Evolutionary conservation across 768 basidiomycete species (phyloP).

Genomic region (Kwoniella dejecticola): DNA sequence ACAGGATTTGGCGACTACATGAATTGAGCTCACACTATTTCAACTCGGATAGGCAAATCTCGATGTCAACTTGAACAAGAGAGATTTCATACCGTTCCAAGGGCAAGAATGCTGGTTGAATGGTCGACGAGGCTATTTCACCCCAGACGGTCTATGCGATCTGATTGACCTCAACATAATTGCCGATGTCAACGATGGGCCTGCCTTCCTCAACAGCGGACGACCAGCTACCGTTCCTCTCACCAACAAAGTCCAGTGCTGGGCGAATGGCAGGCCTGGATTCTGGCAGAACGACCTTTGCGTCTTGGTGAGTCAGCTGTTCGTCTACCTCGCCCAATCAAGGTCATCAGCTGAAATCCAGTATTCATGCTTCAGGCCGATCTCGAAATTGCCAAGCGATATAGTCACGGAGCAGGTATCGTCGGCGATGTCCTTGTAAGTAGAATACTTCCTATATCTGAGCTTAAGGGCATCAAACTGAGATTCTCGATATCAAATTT

Average conservation of each 20-base stretch:
- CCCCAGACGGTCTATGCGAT: slow-evolving; percentile 14
- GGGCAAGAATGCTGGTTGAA: slow-evolving; percentile 19
- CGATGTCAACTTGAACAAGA: slow-evolving; percentile 4
- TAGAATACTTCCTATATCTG: not conserved
- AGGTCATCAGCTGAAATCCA: not conserved
- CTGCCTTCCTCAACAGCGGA: slow-evolving; percentile 4
- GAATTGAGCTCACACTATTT: no score
- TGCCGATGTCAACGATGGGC: slow-evolving; percentile 10
- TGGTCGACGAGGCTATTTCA: slow-evolving; percentile 19
- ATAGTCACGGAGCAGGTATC: not conserved
- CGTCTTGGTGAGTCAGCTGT: slow-evolving; percentile 14
- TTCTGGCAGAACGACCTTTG: slow-evolving; percentile 21
- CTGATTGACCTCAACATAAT: slow-evolving; percentile 15
- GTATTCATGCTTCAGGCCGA: slow-evolving; percentile 1
- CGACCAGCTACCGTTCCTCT: not conserved
- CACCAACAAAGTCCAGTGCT: slow-evolving; percentile 7
- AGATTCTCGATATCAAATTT: not conserved
- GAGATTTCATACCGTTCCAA: slow-evolving; percentile 6
- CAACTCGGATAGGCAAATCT: slow-evolving; percentile 2
- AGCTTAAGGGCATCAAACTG: no score
- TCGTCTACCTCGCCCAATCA: not conserved
- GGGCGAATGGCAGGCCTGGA: slow-evolving; percentile 22
- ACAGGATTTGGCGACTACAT: not conserved
- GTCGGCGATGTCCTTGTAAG: slow-evolving; percentile 21
- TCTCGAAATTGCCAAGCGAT: slow-evolving; percentile 13